Evolutionary conservation across 2,329 filamentous ascomycete species (phyloP), one percentile per base, ranked within the genome.

Genomic region (Purpureocillium takamizusanense): DNA sequence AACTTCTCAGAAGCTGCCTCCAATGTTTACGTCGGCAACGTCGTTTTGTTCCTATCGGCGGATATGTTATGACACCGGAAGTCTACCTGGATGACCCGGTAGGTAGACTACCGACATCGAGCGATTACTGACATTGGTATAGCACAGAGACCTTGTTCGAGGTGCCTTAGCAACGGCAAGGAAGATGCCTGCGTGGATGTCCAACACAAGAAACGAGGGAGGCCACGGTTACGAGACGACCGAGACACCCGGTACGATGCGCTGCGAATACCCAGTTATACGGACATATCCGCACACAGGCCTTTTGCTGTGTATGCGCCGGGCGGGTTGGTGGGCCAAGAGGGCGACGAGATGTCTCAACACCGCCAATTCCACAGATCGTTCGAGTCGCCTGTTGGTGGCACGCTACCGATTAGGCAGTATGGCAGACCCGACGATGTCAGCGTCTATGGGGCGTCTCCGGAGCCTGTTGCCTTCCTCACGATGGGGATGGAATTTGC

Each of bases 151-250:
- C 86, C 86, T 21, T 92, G 86, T 55, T 81, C 81, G 21, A 75
- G 86, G 54, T 92, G 86, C 55, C 65, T 83, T 27, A 78, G 78
- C 51, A 86, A 86, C 53, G 83, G 83, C 43, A 92, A 90, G 52
- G 71, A 90, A 67, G 83, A 88, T 41, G 72, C 80, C 7, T 92
- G 86, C 54, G 70, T 86, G 50, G 86, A 92, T 59, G 85, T 92
- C 27, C 82, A 87, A 53, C 86, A 92, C 61, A 92, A 90, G 61
- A 92, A 90, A 58, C 70, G 86, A 50, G 86, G 86, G 31, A 74
- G 86, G 35, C 86, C 86, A 42, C 74, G 86, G 46, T 66, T 92
- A 48, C 76, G 85, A 50, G 85, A 90, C 53, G 82, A 86, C 42
- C 67, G 74, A 49, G 76, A 81, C 46, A 54, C 70, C 35, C 69